These are phyloP conservation scores for Thielaviopsis punctulata DNA, from an alignment of 2,329 filamentous ascomycete genomes.

Conservation along the genomic window DNA sequence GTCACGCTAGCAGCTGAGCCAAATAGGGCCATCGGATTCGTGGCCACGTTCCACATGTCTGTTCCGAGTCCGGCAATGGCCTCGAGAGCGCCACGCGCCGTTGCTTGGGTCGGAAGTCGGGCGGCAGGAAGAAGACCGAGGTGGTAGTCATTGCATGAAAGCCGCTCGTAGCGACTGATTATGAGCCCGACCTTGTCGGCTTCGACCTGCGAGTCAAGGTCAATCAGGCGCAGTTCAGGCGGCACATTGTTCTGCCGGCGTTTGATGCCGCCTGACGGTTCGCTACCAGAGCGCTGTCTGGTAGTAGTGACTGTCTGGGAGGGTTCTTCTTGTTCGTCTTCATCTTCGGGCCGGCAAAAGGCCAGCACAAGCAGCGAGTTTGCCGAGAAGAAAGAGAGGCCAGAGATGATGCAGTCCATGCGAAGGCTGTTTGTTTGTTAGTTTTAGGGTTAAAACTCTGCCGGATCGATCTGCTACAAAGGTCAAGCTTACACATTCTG, in stretches of 20 bases:
- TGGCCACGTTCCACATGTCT: slow-evolving; percentile 79
- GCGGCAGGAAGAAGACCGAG: slow-evolving; percentile 62
- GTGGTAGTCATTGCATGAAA: slow-evolving; percentile 85
- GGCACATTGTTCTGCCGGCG: slow-evolving; percentile 64
- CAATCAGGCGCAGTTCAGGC: slow-evolving; percentile 80
- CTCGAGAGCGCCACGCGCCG: slow-evolving; percentile 56
- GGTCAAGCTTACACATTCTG: slow-evolving; percentile 62
- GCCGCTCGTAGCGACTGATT: slow-evolving; percentile 69
- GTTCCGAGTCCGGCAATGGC: slow-evolving; percentile 53
- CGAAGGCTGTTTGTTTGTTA: slow-evolving; percentile 46
- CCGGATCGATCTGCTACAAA: too few relatives aligned
- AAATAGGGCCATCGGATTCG: slow-evolving; percentile 75
- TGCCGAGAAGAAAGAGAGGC: slow-evolving; percentile 89
- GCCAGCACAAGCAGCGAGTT: slow-evolving; percentile 81
- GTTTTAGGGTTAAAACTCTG: not conserved
- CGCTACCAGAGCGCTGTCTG: slow-evolving; percentile 29
- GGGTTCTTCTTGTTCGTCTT: slow-evolving; percentile 37
- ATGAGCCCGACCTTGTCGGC: slow-evolving; percentile 74
- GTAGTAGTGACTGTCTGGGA: not conserved
- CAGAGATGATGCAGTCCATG: slow-evolving; percentile 95
- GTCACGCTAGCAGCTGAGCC: slow-evolving; percentile 67
- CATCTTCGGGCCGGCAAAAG: slow-evolving; percentile 60
- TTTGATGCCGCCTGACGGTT: slow-evolving; percentile 46
- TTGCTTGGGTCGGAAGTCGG: slow-evolving; percentile 23
- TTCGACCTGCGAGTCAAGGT: slow-evolving; percentile 72